These are phyloP conservation scores for Brassica rapa DNA, from an alignment of 345 rosid species.

Conservation along the genomic window DNA sequence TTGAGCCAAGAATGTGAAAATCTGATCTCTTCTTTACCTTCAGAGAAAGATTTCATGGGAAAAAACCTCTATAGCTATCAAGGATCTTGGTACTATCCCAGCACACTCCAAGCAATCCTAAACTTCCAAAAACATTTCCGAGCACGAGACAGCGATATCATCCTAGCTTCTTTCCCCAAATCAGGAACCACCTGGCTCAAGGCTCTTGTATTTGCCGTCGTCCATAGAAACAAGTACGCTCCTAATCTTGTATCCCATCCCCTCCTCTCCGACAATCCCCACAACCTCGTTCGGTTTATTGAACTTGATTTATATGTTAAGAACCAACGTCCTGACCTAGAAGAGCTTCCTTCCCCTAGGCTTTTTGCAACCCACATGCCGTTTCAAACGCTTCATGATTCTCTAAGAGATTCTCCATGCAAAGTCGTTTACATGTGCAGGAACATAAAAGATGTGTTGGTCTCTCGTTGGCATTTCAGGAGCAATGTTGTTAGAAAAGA, in stretches of 20 bases:
- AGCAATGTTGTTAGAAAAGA: neutral
- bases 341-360: neutral
- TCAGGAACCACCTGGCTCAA: constrained; percentile 1
- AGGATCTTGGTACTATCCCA: neutral
- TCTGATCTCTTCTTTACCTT: neutral
- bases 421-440: neutral
- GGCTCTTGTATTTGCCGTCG: neutral
- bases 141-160: neutral
- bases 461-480: neutral
- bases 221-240: neutral
- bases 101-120: neutral
- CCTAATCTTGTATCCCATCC: neutral
- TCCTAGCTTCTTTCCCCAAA: neutral
- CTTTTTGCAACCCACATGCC: neutral
- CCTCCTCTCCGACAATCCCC: neutral
- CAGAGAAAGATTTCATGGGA: neutral
- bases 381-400: neutral
- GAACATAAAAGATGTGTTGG: neutral
- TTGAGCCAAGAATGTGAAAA: neutral
- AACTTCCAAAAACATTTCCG: neutral
- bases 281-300: neutral
- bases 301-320: neutral
- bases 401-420: neutral
- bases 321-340: neutral
- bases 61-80: neutral